phyloP scores from a whole-genome alignment of 169 alveolate genomes.

The Cryptosporidium canis region DNA sequence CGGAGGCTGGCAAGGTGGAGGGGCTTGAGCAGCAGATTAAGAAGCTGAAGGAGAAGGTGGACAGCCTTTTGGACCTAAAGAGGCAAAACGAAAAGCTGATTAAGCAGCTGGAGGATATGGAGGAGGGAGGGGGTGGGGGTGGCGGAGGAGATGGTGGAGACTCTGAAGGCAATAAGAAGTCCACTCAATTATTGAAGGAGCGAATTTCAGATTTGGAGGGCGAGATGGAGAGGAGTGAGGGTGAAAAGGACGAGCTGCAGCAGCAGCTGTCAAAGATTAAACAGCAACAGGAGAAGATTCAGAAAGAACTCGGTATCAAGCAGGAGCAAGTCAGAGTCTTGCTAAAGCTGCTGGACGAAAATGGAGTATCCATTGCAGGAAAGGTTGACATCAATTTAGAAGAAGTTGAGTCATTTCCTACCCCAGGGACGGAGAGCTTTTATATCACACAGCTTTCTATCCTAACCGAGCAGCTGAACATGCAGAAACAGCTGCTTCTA shows the following conservation, averaged over 20 bases:
- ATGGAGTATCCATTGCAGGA: slow-evolving; percentile 35
- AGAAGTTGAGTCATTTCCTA: slow-evolving; percentile 17
- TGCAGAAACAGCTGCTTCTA: slow-evolving; percentile 35
- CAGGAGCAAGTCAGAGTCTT: slow-evolving; percentile 47
- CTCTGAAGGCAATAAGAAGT: slow-evolving; percentile 26
- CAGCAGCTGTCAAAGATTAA: not conserved
- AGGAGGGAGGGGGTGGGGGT: slow-evolving; percentile 20
- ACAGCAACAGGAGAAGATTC: slow-evolving; percentile 21
- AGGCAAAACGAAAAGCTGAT: slow-evolving; percentile 58
- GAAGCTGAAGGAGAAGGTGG: slow-evolving; percentile 56
- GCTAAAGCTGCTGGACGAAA: slow-evolving; percentile 17
- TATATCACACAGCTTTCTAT: slow-evolving; percentile 52
- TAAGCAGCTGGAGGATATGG: slow-evolving; percentile 57
- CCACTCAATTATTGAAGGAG: slow-evolving; percentile 19
- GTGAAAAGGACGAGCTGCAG: slow-evolving; percentile 29
- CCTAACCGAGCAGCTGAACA: slow-evolving; percentile 49
- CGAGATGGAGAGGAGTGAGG: not conserved
- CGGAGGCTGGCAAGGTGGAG: slow-evolving; percentile 52
- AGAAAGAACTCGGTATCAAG: slow-evolving; percentile 7
- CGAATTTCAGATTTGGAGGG: slow-evolving; percentile 46
- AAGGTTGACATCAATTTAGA: slow-evolving; percentile 5
- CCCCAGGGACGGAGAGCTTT: slow-evolving; percentile 47
- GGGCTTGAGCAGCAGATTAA: slow-evolving; percentile 55
- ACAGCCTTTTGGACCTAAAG: slow-evolving; percentile 55
- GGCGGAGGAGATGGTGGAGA: slow-evolving; percentile 34